Conservation (phyloP, 1,284 basidiomycete genomes). For the Albatrellus sp. region DNA sequence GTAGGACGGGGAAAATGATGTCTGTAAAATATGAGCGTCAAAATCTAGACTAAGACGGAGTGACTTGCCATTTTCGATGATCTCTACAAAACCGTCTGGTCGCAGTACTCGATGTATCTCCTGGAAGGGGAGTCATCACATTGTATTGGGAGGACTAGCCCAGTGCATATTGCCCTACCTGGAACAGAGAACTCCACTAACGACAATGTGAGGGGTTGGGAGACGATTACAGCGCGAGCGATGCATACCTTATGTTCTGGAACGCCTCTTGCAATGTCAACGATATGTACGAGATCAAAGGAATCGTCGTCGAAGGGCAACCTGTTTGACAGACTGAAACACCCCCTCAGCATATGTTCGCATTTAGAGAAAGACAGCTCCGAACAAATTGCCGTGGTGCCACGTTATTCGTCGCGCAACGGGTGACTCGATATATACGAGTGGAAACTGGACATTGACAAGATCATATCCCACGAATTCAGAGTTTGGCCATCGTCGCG, state of each 20-base stretch:
- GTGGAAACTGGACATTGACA: constrained; percentile 55
- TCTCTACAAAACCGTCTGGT: constrained; percentile 57
- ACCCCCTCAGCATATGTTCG: constrained; percentile 4
- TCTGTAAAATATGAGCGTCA: constrained; percentile 25
- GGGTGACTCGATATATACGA: constrained; percentile 32
- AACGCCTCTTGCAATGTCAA: constrained; percentile 48
- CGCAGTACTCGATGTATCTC: constrained; percentile 57
- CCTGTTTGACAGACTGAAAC: constrained; percentile 48
- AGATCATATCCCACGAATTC: constrained; percentile 68
- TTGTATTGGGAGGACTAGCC: neutral
- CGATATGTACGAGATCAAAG: constrained; percentile 66
- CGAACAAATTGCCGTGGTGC: constrained; percentile 67
- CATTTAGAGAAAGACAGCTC: constrained; percentile 8
- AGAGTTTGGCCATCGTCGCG: constrained; percentile 55
- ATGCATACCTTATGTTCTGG: constrained; percentile 57
- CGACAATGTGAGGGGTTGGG: constrained; percentile 1
- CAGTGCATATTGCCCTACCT: constrained; percentile 28
- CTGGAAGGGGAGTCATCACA: constrained; percentile 21
- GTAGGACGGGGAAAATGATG: constrained; percentile 48
- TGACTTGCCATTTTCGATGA: constrained; percentile 51
- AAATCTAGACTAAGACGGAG: neutral
- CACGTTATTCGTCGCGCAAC: constrained; percentile 48
- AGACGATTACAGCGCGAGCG: constrained; percentile 1
- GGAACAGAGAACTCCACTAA: constrained; percentile 58
- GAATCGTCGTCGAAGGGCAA: constrained; percentile 69